Evolutionary conservation across 192 early-diverging fungal species (phyloP).

Genomic region (Gryganskiella cystojenkinii): DNA sequence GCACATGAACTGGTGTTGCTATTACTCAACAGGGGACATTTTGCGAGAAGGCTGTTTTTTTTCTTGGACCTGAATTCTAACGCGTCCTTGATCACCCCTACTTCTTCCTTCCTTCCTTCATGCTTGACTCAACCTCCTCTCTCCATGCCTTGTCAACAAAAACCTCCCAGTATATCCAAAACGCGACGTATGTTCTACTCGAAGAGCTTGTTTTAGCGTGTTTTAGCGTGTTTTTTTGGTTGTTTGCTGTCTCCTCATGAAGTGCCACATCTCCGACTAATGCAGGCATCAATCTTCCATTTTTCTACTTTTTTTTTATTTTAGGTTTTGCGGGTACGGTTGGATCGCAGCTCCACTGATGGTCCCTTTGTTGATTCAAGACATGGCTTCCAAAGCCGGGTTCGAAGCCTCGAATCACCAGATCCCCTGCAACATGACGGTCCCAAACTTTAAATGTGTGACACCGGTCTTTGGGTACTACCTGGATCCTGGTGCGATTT

Average conservation of each 20-base stretch:
- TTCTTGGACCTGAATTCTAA: too few relatives aligned
- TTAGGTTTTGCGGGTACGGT: conserved; percentile 7
- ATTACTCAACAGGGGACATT: background rate
- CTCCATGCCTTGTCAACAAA: background rate
- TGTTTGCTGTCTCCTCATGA: background rate
- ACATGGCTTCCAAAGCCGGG: conserved; percentile 11
- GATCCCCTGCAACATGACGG: conserved; percentile 14
- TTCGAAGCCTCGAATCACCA: conserved; percentile 13
- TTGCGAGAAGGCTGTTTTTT: background rate
- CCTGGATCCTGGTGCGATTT: conserved; percentile 19
- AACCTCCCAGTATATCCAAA: conserved; percentile 1
- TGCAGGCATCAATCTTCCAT: background rate
- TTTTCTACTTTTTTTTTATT: background rate
- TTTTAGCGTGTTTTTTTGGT: background rate
- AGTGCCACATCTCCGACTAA: too few relatives aligned
- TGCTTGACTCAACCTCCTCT: background rate
- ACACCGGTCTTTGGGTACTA: conserved; percentile 12
- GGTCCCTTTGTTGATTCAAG: conserved; percentile 18
- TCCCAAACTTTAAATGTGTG: conserved; percentile 3
- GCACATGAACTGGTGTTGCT: too few relatives aligned
- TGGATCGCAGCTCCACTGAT: conserved; percentile 10
- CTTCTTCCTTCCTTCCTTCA: background rate
- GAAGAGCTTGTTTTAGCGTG: too few relatives aligned
- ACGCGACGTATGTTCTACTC: background rate
- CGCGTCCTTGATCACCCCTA: background rate